A percentile compares a stretch with the other conserved stretches of the same genome.
Conservation (phyloP, 2,329 filamentous ascomycete species). For the Aspergillus sp. region DNA sequence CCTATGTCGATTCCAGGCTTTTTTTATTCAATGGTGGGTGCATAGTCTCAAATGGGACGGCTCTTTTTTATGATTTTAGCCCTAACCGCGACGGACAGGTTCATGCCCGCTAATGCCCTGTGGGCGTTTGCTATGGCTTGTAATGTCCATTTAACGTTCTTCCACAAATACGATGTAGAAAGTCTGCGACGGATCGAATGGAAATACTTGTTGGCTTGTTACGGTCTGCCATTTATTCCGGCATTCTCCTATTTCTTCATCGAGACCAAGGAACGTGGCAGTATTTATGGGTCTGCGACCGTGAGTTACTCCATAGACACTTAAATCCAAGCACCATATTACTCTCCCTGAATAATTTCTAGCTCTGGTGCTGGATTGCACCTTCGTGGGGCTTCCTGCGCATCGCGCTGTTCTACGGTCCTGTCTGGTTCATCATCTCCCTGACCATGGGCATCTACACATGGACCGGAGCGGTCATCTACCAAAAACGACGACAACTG, state of each 20-base stretch:
- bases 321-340: neutral
- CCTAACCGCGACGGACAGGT: slow-evolving; percentile 44
- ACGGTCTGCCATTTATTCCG: slow-evolving; percentile 63
- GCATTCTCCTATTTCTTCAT: slow-evolving; percentile 62
- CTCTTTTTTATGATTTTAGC: neutral
- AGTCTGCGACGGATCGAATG: slow-evolving; percentile 61
- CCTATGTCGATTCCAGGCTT: slow-evolving; percentile 67
- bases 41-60: neutral
- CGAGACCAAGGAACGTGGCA: slow-evolving; percentile 42
- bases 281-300: slow-evolving; percentile 64
- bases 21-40: slow-evolving; percentile 72
- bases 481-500: slow-evolving; percentile 54
- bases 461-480: slow-evolving; percentile 32
- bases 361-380: slow-evolving; percentile 75
- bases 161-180: slow-evolving; percentile 59
- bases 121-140: slow-evolving; percentile 77
- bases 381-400: slow-evolving; percentile 61
- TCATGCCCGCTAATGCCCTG: slow-evolving; percentile 65
- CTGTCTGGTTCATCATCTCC: slow-evolving; percentile 36
- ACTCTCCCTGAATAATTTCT: neutral
- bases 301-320: slow-evolving; percentile 26
- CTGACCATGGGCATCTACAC: slow-evolving; percentile 35
- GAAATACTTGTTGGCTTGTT: slow-evolving; percentile 61
- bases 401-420: slow-evolving; percentile 62
- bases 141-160: slow-evolving; percentile 77